Evolutionary conservation across 2,329 filamentous ascomycete genomes (phyloP).

Genomic region (Cephalotrichum gorgonifer): DNA sequence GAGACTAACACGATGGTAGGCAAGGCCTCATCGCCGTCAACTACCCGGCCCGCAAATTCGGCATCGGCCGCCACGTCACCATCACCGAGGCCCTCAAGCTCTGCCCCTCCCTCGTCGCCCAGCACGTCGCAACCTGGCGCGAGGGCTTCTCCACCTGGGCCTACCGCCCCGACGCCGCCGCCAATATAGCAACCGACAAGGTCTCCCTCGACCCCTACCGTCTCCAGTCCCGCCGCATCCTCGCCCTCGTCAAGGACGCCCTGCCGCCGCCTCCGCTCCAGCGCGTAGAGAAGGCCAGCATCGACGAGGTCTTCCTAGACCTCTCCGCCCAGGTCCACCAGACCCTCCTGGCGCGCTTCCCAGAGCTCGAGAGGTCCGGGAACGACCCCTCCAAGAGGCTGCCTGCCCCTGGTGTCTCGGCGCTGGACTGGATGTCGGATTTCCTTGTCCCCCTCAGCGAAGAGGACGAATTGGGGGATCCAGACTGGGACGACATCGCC

Average conservation of each 20-base stretch:
- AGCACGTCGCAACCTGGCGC: constrained; percentile 92
- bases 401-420: constrained; percentile 57
- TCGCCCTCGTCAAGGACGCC: constrained; percentile 65
- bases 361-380: constrained; percentile 56
- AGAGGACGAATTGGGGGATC: constrained; percentile 66
- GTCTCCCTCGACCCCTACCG: constrained; percentile 91
- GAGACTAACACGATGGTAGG: constrained; percentile 33
- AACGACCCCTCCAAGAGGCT: constrained; percentile 62
- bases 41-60: constrained; percentile 76
- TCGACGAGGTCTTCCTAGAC: constrained; percentile 94
- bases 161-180: constrained; percentile 72
- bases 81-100: constrained; percentile 74
- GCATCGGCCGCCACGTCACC: constrained; percentile 69
- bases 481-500: constrained; percentile 93
- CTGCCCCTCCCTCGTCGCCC: constrained; percentile 73
- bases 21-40: constrained; percentile 93
- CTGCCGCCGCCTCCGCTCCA: constrained; percentile 58
- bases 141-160: constrained; percentile 89
- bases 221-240: constrained; percentile 70
- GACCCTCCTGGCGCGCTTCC: constrained; percentile 64
- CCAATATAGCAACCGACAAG: constrained; percentile 78
- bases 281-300: constrained; percentile 82
- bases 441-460: constrained; percentile 70
- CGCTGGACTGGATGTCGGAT: constrained; percentile 75
- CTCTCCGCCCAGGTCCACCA: constrained; percentile 75